phyloP scores from a whole-genome alignment of 192 early-diverging fungal genomes.

The Gamsiella multidivaricata region DNA sequence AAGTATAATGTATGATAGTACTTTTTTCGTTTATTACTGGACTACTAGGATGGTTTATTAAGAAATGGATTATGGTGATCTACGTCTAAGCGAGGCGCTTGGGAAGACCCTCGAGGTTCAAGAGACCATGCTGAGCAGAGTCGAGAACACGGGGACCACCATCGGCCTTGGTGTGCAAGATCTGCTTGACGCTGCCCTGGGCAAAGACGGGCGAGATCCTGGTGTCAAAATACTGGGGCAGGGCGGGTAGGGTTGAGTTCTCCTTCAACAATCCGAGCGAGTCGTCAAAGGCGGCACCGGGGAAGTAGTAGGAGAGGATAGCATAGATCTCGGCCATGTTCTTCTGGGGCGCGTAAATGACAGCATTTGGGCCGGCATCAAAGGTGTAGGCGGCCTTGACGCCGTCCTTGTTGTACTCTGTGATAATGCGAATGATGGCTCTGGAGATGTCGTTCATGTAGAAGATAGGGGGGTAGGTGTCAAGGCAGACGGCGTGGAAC shows the following conservation, averaged over 20 bases:
- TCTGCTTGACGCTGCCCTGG: constrained; percentile 80
- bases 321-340: constrained; percentile 89
- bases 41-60: too few relatives aligned
- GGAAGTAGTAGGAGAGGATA: constrained; percentile 89
- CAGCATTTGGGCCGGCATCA: constrained; percentile 99
- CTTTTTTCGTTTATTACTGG: too few relatives aligned
- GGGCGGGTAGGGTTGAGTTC: constrained; percentile 36
- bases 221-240: constrained; percentile 64
- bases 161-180: constrained; percentile 91
- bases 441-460: constrained; percentile 97
- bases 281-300: constrained; percentile 70
- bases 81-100: constrained; percentile 59
- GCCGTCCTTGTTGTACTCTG: constrained; percentile 81
- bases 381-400: constrained; percentile 95
- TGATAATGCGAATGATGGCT: constrained; percentile 85
- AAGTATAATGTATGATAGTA: too few relatives aligned
- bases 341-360: constrained; percentile 87
- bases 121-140: constrained; percentile 60
- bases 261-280: constrained; percentile 54
- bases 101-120: constrained; percentile 74
- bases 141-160: constrained; percentile 92
- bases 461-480: constrained; percentile 98
- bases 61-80: too few relatives aligned
- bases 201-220: constrained; percentile 70
- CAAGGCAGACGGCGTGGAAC: constrained; percentile 99